These are phyloP conservation scores for Pseudohalonectria lignicola DNA, from an alignment of 2,329 filamentous ascomycete species.

Conservation along the genomic window DNA sequence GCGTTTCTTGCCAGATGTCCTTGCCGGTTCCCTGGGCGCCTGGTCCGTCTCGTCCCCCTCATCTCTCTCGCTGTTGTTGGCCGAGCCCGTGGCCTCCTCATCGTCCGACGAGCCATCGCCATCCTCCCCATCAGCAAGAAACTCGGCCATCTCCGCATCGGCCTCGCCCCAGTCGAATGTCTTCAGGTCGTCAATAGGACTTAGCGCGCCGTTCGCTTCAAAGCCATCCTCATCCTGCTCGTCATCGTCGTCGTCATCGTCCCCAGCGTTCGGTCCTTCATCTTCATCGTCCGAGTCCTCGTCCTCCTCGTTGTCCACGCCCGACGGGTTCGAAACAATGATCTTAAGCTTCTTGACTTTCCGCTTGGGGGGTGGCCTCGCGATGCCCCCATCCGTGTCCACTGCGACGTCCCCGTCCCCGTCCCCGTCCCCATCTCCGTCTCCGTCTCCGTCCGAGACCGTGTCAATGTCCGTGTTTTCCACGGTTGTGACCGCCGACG, in stretches of 20 bases:
- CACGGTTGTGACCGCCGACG: slow-evolving; percentile 19
- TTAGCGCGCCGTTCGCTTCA: slow-evolving; percentile 30
- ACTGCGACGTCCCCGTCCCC: background rate
- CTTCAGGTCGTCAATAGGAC: slow-evolving; percentile 44
- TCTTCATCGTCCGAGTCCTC: slow-evolving; percentile 21
- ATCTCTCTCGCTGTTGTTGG: slow-evolving; percentile 13
- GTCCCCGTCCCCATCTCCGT: slow-evolving; percentile 12
- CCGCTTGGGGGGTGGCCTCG: slow-evolving; percentile 13
- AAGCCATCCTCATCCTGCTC: slow-evolving; percentile 32
- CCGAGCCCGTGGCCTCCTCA: slow-evolving; percentile 4
- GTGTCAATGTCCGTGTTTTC: slow-evolving; percentile 15
- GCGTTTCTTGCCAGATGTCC: slow-evolving; percentile 3
- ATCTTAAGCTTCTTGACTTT: slow-evolving; percentile 24
- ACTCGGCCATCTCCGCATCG: slow-evolving; percentile 67
- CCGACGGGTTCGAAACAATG: slow-evolving; percentile 27
- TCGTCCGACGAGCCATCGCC: slow-evolving; percentile 22
- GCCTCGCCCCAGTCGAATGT: slow-evolving; percentile 51
- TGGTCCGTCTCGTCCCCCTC: slow-evolving; percentile 22
- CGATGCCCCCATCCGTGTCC: too few relatives aligned
- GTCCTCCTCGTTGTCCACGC: slow-evolving; percentile 22
- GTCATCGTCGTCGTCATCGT: slow-evolving; percentile 26
- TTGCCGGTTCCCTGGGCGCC: slow-evolving; percentile 1
- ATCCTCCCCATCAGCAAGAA: slow-evolving; percentile 48
- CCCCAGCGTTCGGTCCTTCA: slow-evolving; percentile 19
- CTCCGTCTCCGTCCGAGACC: slow-evolving; percentile 16